Base-by-base conservation (phyloP, 164 flowering plant species). In the Nelumbo lutea region DNA sequence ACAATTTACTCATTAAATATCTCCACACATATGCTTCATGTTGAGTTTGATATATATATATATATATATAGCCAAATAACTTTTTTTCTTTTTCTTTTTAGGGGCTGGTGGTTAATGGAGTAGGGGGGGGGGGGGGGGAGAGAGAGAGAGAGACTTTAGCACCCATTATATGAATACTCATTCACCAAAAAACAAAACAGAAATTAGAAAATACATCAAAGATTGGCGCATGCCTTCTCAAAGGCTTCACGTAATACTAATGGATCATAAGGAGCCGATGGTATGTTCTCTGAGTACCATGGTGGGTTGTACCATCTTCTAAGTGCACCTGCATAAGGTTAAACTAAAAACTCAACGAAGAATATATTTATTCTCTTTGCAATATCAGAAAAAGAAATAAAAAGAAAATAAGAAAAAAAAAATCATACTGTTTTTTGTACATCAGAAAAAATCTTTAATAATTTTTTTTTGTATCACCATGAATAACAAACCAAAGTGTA, bases 231-330 rank as follows among this genome's bases (percentile, higher is more conserved):
- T 83, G 51, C 98, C 93, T 87, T 91, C 80, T 94, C 98, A 84
- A 94, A 91, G 39, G 90, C 86, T 67, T 75, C 47, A 43, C 98
- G 87, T 51, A 94, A 68, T 60, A 78, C 77, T 48, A 86, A 67
- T 48, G 96, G 90, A 74, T 91, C 90, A 77, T 91, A 94, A 64
- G 96, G 88, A 73, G 84, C 67, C 59, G 90, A 85, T 42, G 98
- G 97, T 52, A 88, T 82, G 41, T 63, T 61, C 77, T 87, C 97
- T 27, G 84, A 72, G 64, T 39, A 94, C 98, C 97, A 94, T 42
- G 84, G 83, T 46, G 98, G 98, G 79, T 91, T 91, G 72, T 86
- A 94, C 98, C 98, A 91, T 63, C 95, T 86, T 81, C 89, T 85
- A 11, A 90, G 83, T 45, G 61, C 88, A 67, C 97, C 98, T 94